Conservation (phyloP, 208 protist genomes). For the Leishmania major region DNA sequence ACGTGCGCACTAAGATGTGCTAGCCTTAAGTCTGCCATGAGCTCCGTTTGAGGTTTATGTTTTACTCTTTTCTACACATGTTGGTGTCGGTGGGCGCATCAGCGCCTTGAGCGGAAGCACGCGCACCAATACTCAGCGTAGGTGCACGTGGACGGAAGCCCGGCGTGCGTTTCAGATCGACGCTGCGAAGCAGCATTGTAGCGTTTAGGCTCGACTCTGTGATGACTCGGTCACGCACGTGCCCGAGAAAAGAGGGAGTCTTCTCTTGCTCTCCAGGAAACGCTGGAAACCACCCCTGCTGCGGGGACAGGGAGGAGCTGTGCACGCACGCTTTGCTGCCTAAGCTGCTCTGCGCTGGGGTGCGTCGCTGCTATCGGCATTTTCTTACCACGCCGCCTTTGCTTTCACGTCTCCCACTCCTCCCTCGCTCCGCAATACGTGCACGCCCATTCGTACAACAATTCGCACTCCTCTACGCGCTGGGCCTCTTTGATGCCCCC, state of each 20-base stretch:
- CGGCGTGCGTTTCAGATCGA: background rate
- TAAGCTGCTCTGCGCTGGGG: background rate
- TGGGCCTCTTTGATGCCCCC: background rate
- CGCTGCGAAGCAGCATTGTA: background rate
- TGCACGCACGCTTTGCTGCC: background rate
- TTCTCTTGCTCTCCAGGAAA: background rate
- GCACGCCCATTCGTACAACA: background rate
- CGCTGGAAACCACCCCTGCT: background rate
- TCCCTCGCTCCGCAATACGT: background rate
- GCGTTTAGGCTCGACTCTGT: background rate
- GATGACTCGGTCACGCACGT: background rate
- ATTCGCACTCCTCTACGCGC: background rate
- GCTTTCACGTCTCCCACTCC: background rate
- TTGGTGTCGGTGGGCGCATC: background rate
- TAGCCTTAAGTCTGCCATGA: background rate
- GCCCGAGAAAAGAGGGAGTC: background rate
- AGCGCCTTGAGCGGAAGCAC: background rate
- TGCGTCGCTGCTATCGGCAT: background rate
- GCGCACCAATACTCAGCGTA: background rate
- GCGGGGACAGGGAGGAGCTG: background rate
- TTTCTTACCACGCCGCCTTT: background rate
- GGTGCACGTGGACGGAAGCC: background rate
- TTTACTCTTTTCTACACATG: background rate
- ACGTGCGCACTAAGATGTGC: background rate
- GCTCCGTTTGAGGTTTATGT: background rate